phyloP scores from a whole-genome alignment of 2,329 filamentous ascomycete genomes.

The Botryotinia globosa region DNA sequence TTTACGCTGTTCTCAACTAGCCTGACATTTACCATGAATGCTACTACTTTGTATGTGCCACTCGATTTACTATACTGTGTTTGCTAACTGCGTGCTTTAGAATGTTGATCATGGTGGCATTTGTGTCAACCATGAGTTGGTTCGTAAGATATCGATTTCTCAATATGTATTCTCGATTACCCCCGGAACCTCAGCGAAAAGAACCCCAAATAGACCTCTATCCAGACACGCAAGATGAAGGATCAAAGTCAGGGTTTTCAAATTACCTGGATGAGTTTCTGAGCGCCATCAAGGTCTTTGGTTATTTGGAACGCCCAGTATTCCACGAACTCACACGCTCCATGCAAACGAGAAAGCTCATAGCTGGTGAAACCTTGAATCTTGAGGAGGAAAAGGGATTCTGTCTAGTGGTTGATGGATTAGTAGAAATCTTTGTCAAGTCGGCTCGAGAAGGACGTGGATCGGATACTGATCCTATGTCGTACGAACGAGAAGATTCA shows the following conservation, averaged over 20 bases:
- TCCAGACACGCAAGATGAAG: constrained; percentile 85
- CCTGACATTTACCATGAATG: constrained; percentile 97
- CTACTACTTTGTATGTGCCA: constrained; percentile 76
- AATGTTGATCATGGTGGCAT: constrained; percentile 70
- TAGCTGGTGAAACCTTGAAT: constrained; percentile 91
- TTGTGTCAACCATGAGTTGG: constrained; percentile 88
- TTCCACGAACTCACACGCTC: constrained; percentile 97
- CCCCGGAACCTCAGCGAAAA: constrained; percentile 91
- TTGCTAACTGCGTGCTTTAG: constrained; percentile 41
- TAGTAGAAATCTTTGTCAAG: constrained; percentile 98
- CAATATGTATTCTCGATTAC: constrained; percentile 93
- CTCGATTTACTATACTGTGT: constrained; percentile 22
- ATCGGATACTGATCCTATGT: constrained; percentile 42
- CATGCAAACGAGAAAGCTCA: constrained; percentile 96
- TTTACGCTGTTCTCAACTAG: constrained; percentile 90
- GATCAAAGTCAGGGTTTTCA: constrained; percentile 84
- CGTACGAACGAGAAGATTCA: constrained; percentile 47
- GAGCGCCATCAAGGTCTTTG: constrained; percentile 98
- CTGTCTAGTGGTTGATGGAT: constrained; percentile 91
- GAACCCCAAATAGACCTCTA: constrained; percentile 95
- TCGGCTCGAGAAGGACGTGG: constrained; percentile 60
- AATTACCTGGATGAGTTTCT: constrained; percentile 98
- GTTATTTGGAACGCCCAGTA: constrained; percentile 91
- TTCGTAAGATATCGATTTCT: constrained; percentile 92
- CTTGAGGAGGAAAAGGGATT: constrained; percentile 98